These are phyloP conservation scores for Chaetomiaceae sp. DNA, from an alignment of 2,329 filamentous ascomycete genomes.

Conservation along the genomic window DNA sequence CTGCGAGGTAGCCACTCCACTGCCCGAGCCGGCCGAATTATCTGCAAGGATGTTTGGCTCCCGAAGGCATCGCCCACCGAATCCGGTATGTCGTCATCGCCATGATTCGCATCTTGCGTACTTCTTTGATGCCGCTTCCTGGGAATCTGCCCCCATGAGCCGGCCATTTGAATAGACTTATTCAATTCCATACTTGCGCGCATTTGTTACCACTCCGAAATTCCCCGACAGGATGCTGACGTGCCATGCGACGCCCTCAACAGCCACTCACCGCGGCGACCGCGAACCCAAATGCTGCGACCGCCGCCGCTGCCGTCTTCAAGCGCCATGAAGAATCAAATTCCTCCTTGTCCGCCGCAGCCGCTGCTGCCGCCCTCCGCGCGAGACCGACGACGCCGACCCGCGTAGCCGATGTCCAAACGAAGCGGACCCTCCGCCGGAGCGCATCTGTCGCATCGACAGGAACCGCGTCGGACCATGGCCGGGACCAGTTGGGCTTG, in stretches of 20 bases:
- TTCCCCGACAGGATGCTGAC: constrained; percentile 8
- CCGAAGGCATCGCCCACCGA: constrained; percentile 45
- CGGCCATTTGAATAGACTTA: too few relatives aligned
- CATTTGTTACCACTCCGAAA: neutral
- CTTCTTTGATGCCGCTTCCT: constrained; percentile 26
- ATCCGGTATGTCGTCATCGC: constrained; percentile 43
- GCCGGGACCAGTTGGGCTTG: constrained; percentile 38
- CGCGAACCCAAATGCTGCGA: constrained; percentile 68
- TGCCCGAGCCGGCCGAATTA: constrained; percentile 14
- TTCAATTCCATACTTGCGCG: too few relatives aligned
- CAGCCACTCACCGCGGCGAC: constrained; percentile 62
- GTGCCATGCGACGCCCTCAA: constrained; percentile 11
- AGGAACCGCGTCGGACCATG: constrained; percentile 28
- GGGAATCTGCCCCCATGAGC: too few relatives aligned
- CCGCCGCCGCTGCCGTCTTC: constrained; percentile 79
- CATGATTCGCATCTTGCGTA: constrained; percentile 1
- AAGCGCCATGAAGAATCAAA: constrained; percentile 59
- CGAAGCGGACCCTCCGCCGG: constrained; percentile 76
- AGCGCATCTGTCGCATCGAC: constrained; percentile 68
- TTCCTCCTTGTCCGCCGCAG: constrained; percentile 71
- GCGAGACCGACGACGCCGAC: constrained; percentile 74
- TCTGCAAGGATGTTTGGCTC: constrained; percentile 45
- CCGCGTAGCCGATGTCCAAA: constrained; percentile 76
- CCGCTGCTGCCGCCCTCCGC: constrained; percentile 79
- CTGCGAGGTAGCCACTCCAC: constrained; percentile 15